These are phyloP conservation scores for Rhodofomes roseus DNA, from an alignment of 1,284 basidiomycete species.

Conservation along the genomic window DNA sequence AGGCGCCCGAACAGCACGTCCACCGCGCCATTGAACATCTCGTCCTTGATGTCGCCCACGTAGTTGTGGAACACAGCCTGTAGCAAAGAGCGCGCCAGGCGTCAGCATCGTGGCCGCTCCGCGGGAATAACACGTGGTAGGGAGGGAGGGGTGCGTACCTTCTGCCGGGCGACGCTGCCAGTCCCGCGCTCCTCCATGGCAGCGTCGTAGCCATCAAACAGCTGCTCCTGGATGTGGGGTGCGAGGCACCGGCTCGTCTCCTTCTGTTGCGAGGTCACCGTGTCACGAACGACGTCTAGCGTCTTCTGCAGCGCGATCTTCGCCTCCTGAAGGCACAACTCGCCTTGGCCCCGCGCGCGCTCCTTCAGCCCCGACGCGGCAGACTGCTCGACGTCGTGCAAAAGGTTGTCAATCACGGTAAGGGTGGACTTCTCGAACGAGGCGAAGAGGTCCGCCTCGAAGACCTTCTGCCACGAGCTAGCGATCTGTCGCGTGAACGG, in stretches of 20 bases:
- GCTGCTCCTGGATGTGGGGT: conserved; percentile 50
- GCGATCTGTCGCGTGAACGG: conserved; percentile 61
- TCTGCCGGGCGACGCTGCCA: conserved; percentile 59
- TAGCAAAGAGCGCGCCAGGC: not conserved
- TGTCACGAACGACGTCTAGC: conserved; percentile 44
- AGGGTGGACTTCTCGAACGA: conserved; percentile 40
- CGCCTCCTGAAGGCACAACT: conserved; percentile 49
- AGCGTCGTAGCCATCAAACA: conserved; percentile 45
- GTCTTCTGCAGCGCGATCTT: conserved; percentile 44
- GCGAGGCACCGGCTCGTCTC: conserved; percentile 54
- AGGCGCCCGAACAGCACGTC: conserved; percentile 47
- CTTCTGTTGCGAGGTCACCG: conserved; percentile 52
- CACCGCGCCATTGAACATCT: conserved; percentile 51
- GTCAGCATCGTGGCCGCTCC: not conserved
- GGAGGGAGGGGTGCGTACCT: conserved; percentile 31
- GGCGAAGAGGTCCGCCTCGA: conserved; percentile 56
- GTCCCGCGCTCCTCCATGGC: conserved; percentile 51
- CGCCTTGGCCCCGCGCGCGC: conserved; percentile 45
- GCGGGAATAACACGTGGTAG: not conserved
- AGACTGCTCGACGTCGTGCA: conserved; percentile 47
- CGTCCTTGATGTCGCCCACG: conserved; percentile 40
- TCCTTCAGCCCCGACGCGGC: conserved; percentile 51
- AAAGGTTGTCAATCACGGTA: conserved; percentile 36
- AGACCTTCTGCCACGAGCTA: conserved; percentile 53
- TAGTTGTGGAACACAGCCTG: conserved; percentile 46